Base-by-base conservation (phyloP, 805 yeast genomes). In the Saturnispora diversa region DNA sequence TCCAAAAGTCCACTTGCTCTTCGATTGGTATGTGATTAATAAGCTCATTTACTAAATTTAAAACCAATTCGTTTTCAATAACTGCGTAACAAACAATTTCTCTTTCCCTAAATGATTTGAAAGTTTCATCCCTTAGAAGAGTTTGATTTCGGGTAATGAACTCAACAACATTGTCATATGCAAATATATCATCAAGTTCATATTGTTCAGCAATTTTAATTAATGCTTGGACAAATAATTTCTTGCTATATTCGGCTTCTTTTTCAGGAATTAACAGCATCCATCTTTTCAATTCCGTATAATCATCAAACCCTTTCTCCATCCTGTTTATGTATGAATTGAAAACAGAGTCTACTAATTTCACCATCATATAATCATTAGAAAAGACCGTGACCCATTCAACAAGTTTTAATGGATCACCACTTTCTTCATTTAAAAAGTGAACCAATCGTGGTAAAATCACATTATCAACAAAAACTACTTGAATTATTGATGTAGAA, bases 161-260 rank as follows among this genome's bases (percentile, higher is more conserved):
- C 12, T 31, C 28, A 22, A 10, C 25, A 22, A 20, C 37, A 21
- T 31, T 31, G 12, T 39, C 22, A 13, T 21, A 17, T 10, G 11
- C 13, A 8, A 30, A 29, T 2, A 30, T 6, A 6, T 16, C 23
- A 2, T 28, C 21, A 5, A 16, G 8, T 17, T 34, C 15, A 17
- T 28, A 37, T 4, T 37, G 22, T 1, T 15, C 19, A 11, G 23
- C 34, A 9, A 29, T 21, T 4, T 29, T 22, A 6, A 29, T 21
- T 9, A 37, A 6, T 19, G 24, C 11, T 16, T 29, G 21, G 11
- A 11, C 6, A 10, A 35, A 35, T 16, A 35, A 15, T 21, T 15
- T 28, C 7, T 16, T 37, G 16, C 22, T 9, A 25, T n/a, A 53
- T 31, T 60, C 59, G 54, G 10, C 11, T 16, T 15, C 23, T n/a